Conservation (phyloP, 305 asterid genomes). For the Solanum chacoense region DNA sequence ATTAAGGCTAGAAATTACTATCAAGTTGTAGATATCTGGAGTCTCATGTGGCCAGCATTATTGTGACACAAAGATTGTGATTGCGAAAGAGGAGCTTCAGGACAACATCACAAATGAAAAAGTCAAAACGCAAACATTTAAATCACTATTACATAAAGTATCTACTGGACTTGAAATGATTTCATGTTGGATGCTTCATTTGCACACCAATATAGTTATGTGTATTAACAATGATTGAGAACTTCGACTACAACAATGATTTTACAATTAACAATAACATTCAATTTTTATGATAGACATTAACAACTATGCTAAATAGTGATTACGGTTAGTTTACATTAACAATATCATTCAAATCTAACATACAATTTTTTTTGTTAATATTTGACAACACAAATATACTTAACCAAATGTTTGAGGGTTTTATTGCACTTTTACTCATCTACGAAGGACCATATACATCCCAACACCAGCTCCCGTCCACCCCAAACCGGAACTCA, state of each 20-base stretch:
- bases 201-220: neutral
- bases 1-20: neutral
- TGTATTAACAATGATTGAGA: neutral
- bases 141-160: neutral
- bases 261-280: too few relatives aligned
- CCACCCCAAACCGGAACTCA: neutral
- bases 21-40: neutral
- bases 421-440: neutral
- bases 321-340: too few relatives aligned
- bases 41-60: neutral
- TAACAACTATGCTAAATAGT: too few relatives aligned
- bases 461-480: neutral
- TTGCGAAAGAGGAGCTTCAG: neutral
- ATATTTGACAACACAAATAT: neutral
- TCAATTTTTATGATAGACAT: neutral
- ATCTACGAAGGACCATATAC: neutral
- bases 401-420: neutral
- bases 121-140: too few relatives aligned
- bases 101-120: too few relatives aligned
- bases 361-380: too few relatives aligned
- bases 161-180: neutral
- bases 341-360: neutral
- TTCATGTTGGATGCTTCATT: neutral
- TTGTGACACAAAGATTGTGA: neutral
- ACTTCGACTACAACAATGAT: neutral